A percentile compares a stretch with the other conserved stretches of the same genome.
Evolutionary conservation across 495 filamentous ascomycete genomes (phyloP).

Genomic region (Talaromyces thailandensis): DNA sequence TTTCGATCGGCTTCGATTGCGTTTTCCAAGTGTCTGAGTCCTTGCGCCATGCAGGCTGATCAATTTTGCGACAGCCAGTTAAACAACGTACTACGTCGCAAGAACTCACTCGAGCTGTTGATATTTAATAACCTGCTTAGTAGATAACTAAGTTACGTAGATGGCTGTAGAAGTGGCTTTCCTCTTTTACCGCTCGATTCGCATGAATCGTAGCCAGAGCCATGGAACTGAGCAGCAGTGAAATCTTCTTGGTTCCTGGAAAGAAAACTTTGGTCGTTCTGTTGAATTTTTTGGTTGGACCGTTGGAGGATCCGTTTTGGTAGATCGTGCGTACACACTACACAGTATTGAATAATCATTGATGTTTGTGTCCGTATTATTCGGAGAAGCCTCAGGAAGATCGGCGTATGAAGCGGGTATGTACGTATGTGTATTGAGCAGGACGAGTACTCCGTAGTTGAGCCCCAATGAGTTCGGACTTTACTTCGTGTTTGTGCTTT

Average conservation of each 20-base stretch:
- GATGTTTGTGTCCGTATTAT: background rate
- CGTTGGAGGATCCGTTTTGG: background rate
- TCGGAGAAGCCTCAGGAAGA: too few relatives aligned
- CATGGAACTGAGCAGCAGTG: background rate
- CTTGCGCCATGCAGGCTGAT: background rate
- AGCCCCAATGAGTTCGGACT: background rate
- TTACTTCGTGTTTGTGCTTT: background rate
- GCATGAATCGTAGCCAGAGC: background rate
- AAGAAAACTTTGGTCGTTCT: background rate
- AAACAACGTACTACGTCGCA: too few relatives aligned
- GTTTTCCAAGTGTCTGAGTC: background rate
- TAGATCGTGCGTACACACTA: background rate
- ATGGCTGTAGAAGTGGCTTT: background rate
- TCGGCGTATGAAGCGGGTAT: background rate
- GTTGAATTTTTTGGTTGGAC: background rate
- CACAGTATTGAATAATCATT: too few relatives aligned
- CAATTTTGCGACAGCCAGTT: background rate
- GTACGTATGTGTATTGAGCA: background rate
- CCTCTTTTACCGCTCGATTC: background rate
- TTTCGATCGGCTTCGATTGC: background rate
- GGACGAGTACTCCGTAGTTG: background rate
- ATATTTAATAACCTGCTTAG: background rate
- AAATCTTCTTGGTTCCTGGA: background rate
- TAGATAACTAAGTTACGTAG: background rate
- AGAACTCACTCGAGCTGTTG: too few relatives aligned